These are phyloP conservation scores for Chrysosporium queenslandicum DNA, from an alignment of 2,329 filamentous ascomycete genomes.

Conservation along the genomic window DNA sequence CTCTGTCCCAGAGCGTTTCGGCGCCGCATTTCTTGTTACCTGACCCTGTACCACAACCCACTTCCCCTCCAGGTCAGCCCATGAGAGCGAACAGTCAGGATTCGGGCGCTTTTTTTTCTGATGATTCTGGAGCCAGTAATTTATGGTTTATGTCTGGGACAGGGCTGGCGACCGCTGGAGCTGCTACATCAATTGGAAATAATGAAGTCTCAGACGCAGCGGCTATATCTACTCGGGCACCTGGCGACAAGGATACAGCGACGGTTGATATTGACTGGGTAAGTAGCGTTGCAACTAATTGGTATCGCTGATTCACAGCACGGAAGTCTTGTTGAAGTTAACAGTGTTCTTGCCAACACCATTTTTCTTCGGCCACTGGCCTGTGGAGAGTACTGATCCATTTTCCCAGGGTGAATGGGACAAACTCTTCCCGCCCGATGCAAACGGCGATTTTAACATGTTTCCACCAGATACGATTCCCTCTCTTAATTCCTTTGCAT, in stretches of 20 bases:
- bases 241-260: constrained; percentile 21
- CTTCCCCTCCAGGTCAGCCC: not conserved
- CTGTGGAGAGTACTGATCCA: not conserved
- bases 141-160: constrained; percentile 18
- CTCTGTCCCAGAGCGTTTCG: not conserved
- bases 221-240: not conserved
- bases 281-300: constrained; percentile 26
- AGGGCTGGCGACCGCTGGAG: constrained; percentile 14
- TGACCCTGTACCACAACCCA: not conserved
- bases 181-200: constrained; percentile 13
- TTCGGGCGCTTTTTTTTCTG: constrained; percentile 2
- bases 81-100: not conserved
- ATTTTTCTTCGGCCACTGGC: too few relatives aligned
- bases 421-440: constrained; percentile 30
- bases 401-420: constrained; percentile 27
- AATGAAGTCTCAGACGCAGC: not conserved
- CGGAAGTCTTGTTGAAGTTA: not conserved
- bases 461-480: constrained; percentile 32
- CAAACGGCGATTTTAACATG: constrained; percentile 37
- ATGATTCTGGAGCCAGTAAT: constrained; percentile 14
- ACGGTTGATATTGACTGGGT: constrained; percentile 57
- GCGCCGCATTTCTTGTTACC: not conserved
- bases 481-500: not conserved
- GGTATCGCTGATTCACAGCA: not conserved
- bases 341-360: not conserved